Conservation (phyloP, 2,329 filamentous ascomycete genomes). For the Penicillium nordicum region DNA sequence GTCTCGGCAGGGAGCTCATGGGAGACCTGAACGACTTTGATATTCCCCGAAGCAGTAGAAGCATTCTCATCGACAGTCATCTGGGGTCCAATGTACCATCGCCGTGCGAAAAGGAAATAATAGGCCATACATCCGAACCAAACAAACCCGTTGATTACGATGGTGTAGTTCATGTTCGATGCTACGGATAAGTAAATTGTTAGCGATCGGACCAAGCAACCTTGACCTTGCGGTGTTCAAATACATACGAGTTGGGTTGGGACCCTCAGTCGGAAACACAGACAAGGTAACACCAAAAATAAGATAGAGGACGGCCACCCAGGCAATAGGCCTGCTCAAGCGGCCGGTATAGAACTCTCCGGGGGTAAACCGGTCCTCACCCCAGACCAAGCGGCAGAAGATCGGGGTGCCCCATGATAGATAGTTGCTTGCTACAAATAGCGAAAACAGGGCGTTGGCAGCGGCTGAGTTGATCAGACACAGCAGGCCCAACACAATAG, state of each 20-base stretch:
- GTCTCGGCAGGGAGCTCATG: too few relatives aligned
- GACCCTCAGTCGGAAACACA: constrained; percentile 59
- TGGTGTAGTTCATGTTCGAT: constrained; percentile 60
- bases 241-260: constrained; percentile 47
- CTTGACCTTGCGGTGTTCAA: background rate
- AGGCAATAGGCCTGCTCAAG: constrained; percentile 53
- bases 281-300: constrained; percentile 54
- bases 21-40: too few relatives aligned
- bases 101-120: constrained; percentile 56
- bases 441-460: constrained; percentile 56
- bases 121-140: constrained; percentile 57
- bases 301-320: constrained; percentile 53
- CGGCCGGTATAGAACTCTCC: constrained; percentile 59
- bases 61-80: constrained; percentile 47
- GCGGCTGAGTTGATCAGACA: constrained; percentile 58
- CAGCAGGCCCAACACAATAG: constrained; percentile 55
- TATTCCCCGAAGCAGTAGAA: background rate
- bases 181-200: constrained; percentile 23
- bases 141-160: constrained; percentile 58
- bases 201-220: background rate
- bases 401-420: constrained; percentile 60
- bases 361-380: constrained; percentile 54
- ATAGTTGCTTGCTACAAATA: constrained; percentile 57
- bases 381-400: constrained; percentile 57
- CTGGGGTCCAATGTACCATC: constrained; percentile 61